phyloP scores from a whole-genome alignment of 2,329 filamentous ascomycete species.

The Phyllosticta citriasiana region DNA sequence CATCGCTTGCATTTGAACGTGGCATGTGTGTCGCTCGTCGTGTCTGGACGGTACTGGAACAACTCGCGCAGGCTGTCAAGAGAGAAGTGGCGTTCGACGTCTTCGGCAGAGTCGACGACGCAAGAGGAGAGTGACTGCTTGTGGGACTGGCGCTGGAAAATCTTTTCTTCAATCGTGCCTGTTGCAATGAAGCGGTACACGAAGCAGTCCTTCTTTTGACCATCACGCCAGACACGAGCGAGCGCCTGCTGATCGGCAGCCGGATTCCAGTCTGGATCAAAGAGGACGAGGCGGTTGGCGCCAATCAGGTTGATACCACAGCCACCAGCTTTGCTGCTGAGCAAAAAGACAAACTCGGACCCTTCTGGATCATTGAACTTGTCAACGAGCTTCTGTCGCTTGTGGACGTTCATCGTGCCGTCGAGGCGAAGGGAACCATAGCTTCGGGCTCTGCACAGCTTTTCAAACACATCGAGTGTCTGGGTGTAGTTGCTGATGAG shows the following conservation, averaged over 20 bases:
- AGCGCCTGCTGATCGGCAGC: slow-evolving; percentile 95
- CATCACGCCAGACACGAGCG: slow-evolving; percentile 95
- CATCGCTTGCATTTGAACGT: slow-evolving; percentile 98
- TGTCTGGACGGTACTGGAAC: slow-evolving; percentile 82
- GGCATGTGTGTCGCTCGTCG: slow-evolving; percentile 88
- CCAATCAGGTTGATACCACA: slow-evolving; percentile 95
- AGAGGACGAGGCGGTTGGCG: slow-evolving; percentile 86
- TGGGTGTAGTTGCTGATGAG: slow-evolving; percentile 98
- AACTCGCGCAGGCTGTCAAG: slow-evolving; percentile 83
- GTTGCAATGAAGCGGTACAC: slow-evolving; percentile 99
- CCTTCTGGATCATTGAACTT: slow-evolving; percentile 93
- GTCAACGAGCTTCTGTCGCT: slow-evolving; percentile 93
- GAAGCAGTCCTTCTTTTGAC: slow-evolving; percentile 98
- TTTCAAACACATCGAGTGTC: slow-evolving; percentile 89
- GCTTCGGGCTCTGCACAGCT: slow-evolving; percentile 69
- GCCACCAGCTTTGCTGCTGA: slow-evolving; percentile 92
- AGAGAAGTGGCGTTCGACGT: slow-evolving; percentile 94
- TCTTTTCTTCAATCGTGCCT: slow-evolving; percentile 97
- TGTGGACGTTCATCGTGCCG: slow-evolving; percentile 95
- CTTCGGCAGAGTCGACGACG: slow-evolving; percentile 91
- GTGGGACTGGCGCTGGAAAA: slow-evolving; percentile 96
- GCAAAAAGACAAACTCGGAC: slow-evolving; percentile 84
- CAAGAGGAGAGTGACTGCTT: slow-evolving; percentile 95
- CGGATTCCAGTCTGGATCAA: slow-evolving; percentile 93
- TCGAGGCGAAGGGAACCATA: slow-evolving; percentile 88